These are phyloP conservation scores for Avena atlantica DNA, from an alignment of 176 grass and related monocot genomes.

Conservation along the genomic window DNA sequence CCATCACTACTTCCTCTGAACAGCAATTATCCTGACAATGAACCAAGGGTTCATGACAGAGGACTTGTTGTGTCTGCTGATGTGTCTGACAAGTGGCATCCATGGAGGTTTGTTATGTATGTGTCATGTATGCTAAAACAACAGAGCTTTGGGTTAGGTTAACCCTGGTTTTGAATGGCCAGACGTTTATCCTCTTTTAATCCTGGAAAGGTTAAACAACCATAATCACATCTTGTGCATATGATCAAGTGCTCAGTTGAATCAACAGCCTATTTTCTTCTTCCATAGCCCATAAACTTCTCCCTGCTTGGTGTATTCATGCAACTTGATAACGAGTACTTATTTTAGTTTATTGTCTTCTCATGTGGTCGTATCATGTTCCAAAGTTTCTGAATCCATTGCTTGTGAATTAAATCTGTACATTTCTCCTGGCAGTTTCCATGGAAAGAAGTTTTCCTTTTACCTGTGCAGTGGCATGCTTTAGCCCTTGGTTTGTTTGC, in stretches of 20 bases:
- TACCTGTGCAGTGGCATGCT: constrained; percentile 98
- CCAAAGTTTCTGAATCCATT: constrained; percentile 20
- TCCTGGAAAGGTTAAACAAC: not conserved
- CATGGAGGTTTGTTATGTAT: not conserved
- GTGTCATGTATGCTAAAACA: constrained; percentile 8
- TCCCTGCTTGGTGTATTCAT: not conserved
- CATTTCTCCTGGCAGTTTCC: constrained; percentile 68
- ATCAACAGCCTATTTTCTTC: not conserved
- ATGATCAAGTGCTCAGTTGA: not conserved
- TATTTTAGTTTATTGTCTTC: constrained; percentile 5
- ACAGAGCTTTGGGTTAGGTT: not conserved
- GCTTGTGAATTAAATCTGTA: not conserved
- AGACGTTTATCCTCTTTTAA: not conserved
- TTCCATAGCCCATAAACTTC: not conserved
- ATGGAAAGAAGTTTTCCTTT: constrained; percentile 84
- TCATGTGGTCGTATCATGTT: not conserved
- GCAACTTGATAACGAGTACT: not conserved
- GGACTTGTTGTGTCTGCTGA: not conserved
- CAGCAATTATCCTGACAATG: not conserved
- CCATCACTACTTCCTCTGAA: not conserved
- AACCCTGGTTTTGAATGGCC: constrained; percentile 15
- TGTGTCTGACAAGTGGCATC: constrained; percentile 20
- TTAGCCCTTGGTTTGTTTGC: constrained; percentile 95
- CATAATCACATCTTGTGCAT: constrained; percentile 12
- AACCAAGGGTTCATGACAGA: not conserved